Evolutionary conservation across 805 yeast species (phyloP), one percentile per base, ranked within the genome.

Genomic region (Cyberlindnera sargentensis): DNA sequence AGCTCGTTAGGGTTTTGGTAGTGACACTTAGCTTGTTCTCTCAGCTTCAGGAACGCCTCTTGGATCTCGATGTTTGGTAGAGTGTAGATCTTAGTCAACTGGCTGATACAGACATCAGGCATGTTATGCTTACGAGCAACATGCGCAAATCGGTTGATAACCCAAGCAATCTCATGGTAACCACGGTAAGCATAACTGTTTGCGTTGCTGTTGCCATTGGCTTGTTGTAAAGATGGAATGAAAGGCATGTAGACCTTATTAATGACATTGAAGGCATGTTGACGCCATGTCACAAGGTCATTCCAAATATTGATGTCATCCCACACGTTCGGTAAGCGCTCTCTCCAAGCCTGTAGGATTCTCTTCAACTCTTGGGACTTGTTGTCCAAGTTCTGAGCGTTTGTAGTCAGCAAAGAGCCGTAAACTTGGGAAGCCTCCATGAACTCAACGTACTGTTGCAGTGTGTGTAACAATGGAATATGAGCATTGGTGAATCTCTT

Each of bases 141-240:
- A 67, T 93, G 99, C 0, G 99, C 99, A 70, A 93, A 93, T 42
- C 98, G 69, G 65, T 93, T 93, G 57, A 93, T 91, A 6, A 93
- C 96, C 97, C 99, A 95, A 0, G 99, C 99, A 62, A 91, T 88
- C 64, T 93, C 99, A 62, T 93, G 99, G 66, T 87, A 93, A 1
- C 99, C 99, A 51, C 99, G 75, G 65, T 91, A 95, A 1, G 96
- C 98, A 58, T 89, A 90, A 1, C 97, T 89, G 60, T 88, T 87
- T 29, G 86, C 85, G 53, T 80, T 82, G 38, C 81, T 80, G 51
- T 67, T 75, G 15, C 82, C 81, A 36, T 80, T 77, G 2, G 73
- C 70, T 47, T 84, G 88, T 55, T 87, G 96, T 31, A 87, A 60
- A 2, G 87, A 79, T 1, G 96, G 95, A 47, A 90, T 84, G 57